A percentile compares a stretch with the other conserved stretches of the same genome.
Conservation (phyloP, 768 basidiomycete genomes). For the Agaricus sinodeliciosus region DNA sequence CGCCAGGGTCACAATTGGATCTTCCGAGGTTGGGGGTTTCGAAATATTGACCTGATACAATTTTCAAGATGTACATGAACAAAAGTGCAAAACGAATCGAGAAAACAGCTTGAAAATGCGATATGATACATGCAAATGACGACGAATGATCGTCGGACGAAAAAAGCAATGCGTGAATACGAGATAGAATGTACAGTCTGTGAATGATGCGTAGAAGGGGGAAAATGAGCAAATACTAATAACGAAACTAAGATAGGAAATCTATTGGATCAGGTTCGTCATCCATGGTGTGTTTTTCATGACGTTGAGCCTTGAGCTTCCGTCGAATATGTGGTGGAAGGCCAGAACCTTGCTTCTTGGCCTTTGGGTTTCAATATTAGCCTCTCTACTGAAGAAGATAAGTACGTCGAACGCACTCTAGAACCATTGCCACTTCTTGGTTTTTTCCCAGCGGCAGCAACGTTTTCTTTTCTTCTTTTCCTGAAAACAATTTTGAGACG, state of each 20-base stretch:
- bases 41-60: too few relatives aligned
- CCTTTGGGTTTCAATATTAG: background rate
- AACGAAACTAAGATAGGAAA: conserved; percentile 27
- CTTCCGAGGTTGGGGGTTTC: too few relatives aligned
- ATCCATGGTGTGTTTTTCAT: conserved; percentile 12
- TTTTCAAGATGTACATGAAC: background rate
- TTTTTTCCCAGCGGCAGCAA: background rate
- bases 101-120: background rate
- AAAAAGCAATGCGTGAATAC: conserved; percentile 1
- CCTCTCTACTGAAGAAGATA: background rate
- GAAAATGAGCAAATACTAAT: too few relatives aligned
- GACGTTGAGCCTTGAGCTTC: background rate
- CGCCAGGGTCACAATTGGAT: too few relatives aligned
- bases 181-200: background rate
- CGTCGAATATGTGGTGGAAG: background rate
- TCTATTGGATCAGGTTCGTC: conserved; percentile 41
- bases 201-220: too few relatives aligned
- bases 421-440: background rate
- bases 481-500: conserved; percentile 15
- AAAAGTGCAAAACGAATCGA: background rate
- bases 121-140: background rate
- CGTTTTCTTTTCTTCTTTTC: conserved; percentile 31
- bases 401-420: background rate
- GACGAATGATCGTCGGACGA: background rate
- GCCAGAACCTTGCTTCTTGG: background rate